phyloP scores from a whole-genome alignment of 352 stramenopile genomes.

The Phytophthora niederhauseri region DNA sequence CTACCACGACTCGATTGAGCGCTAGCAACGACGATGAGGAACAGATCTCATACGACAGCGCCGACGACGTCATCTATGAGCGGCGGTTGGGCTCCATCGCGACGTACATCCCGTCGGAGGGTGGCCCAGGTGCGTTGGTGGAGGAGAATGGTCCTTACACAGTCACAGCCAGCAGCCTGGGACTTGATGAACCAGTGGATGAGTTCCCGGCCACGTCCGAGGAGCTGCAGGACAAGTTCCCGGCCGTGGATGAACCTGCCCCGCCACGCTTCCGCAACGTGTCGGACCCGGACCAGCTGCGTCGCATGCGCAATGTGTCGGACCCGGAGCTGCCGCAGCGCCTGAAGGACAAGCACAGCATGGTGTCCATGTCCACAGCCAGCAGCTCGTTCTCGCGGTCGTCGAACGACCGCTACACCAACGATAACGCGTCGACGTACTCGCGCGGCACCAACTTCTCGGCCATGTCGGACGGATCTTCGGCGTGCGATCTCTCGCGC shows the following conservation, averaged over 20 bases:
- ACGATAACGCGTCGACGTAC: conserved; percentile 41
- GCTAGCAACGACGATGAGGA: conserved; percentile 35
- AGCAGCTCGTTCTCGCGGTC: conserved; percentile 60
- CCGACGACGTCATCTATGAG: conserved; percentile 40
- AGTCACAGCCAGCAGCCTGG: conserved; percentile 25
- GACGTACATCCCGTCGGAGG: conserved; percentile 37
- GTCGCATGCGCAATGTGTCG: conserved; percentile 42
- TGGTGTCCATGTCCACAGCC: conserved; percentile 62
- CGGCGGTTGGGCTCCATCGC: conserved; percentile 39
- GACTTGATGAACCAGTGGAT: conserved; percentile 33
- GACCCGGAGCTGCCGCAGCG: conserved; percentile 34
- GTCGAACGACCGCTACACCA: conserved; percentile 37
- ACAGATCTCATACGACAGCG: conserved; percentile 34
- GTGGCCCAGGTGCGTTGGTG: conserved; percentile 26
- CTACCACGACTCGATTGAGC: conserved; percentile 23
- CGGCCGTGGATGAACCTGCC: conserved; percentile 32
- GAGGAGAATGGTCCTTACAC: conserved; percentile 20
- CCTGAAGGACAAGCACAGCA: conserved; percentile 46
- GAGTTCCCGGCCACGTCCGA: conserved; percentile 36
- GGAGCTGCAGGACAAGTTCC: conserved; percentile 44
- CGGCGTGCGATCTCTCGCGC: conserved; percentile 45
- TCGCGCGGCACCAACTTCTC: conserved; percentile 49
- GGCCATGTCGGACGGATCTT: conserved; percentile 47
- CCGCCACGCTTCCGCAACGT: conserved; percentile 39
- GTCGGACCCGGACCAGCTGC: conserved; percentile 39